These are phyloP conservation scores for Magnolia officinalis DNA, from an alignment of 164 flowering plant species.

Conservation along the genomic window DNA sequence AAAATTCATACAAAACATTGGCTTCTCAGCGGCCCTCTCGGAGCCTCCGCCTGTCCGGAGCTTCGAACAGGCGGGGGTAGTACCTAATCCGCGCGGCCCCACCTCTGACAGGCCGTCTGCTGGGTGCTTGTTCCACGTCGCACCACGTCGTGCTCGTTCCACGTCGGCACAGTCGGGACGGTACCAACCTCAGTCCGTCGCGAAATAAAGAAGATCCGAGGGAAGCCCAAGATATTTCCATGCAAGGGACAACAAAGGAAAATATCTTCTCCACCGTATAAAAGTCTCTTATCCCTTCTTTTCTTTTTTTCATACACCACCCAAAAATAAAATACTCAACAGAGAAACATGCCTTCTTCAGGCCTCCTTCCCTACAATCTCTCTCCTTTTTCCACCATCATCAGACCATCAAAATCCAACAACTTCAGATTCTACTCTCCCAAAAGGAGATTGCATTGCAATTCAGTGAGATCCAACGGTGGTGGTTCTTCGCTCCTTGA, in stretches of 20 bases:
- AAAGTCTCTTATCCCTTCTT: neutral
- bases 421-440: conserved; percentile 4
- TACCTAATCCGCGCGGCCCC: too few species aligned
- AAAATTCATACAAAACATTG: too few species aligned
- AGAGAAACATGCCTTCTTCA: conserved; percentile 1
- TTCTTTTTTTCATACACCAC: neutral
- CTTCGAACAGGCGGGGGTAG: too few species aligned
- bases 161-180: too few species aligned
- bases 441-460: conserved; percentile 8
- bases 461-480: conserved; percentile 30
- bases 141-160: too few species aligned
- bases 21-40: too few species aligned
- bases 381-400: conserved; percentile 11
- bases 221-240: neutral
- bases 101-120: too few species aligned
- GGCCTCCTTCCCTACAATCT: conserved; percentile 3
- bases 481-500: conserved; percentile 33
- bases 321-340: neutral
- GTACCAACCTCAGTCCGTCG: too few species aligned
- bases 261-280: neutral
- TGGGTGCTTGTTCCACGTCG: too few species aligned
- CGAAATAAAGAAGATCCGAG: neutral
- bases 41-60: too few species aligned
- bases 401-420: conserved; percentile 11
- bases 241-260: neutral